These are phyloP conservation scores for Daldinia sp. DNA, from an alignment of 2,329 filamentous ascomycete genomes.

Conservation along the genomic window DNA sequence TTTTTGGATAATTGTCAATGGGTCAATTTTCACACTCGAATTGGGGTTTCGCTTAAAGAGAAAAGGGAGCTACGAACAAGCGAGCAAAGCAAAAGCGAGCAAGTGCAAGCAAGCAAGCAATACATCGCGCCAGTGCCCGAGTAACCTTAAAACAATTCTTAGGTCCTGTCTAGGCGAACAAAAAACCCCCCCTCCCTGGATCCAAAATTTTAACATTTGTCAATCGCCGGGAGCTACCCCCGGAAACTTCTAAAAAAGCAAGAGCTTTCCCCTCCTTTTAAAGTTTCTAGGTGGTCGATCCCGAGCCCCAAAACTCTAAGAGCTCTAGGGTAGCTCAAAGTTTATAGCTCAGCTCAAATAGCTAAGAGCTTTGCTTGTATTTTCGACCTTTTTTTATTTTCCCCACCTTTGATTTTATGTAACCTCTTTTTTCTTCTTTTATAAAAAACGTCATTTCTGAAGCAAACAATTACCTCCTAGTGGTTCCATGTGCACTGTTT, in stretches of 20 bases:
- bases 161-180: neutral
- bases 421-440: neutral
- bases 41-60: conserved; percentile 48
- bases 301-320: conserved; percentile 16
- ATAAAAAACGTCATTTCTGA: neutral
- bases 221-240: conserved; percentile 10
- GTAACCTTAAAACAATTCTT: neutral
- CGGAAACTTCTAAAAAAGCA: conserved; percentile 22
- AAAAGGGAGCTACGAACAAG: conserved; percentile 48
- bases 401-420: neutral
- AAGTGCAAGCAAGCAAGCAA: conserved; percentile 32
- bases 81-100: conserved; percentile 42
- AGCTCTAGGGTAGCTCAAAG: conserved; percentile 4
- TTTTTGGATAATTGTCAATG: conserved; percentile 23
- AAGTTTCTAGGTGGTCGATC: conserved; percentile 5
- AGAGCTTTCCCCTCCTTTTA: neutral
- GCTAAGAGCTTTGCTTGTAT: neutral
- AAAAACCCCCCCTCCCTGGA: neutral
- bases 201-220: conserved; percentile 15
- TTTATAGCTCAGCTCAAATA: neutral
- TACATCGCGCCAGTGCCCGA: neutral
- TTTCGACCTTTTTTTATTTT: conserved; percentile 8
- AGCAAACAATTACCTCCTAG: neutral
- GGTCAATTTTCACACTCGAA: conserved; percentile 37
- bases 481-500: too few species aligned